Evolutionary conservation across 768 basidiomycete species (phyloP), one percentile per base, ranked within the genome.

Genomic region (Lentinula raphanica): DNA sequence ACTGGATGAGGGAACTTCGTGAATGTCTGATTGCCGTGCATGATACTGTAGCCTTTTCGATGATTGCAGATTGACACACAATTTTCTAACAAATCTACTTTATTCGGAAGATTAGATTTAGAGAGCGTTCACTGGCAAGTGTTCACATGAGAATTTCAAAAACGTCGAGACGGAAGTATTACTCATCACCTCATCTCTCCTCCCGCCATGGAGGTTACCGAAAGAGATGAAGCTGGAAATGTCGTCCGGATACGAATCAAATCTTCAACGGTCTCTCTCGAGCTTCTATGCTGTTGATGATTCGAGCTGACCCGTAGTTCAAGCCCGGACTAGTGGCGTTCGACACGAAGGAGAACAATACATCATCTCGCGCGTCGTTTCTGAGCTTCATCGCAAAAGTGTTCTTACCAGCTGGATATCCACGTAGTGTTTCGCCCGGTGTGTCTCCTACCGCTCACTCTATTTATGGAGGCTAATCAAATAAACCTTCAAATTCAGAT

Each of bases 1-100:
- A 61, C 55, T 90, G 35, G 85, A 86, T 35, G 39, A 27, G 29
- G 29, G 29, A 23, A 21, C 55, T 45, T 48, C 46, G 19, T 48
- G 29, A 48, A 35, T 35, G n/a, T n/a, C 3, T 35, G 13, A 29
- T 21, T 40, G n/a, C 19, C 8, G 19, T 44, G 3, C 15, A 31
- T 28, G 27, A 48, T 48, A 48, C 27, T 5, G 12, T 48, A 28
- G 29, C n/a, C 6, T 31, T 13, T 48, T n/a, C n/a, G n/a, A n/a
- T n/a, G n/a, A n/a, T n/a, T n/a, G n/a, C n/a, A n/a, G n/a, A n/a
- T n/a, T n/a, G n/a, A n/a, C n/a, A n/a, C n/a, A n/a, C n/a, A n/a
- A n/a, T n/a, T n/a, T n/a, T n/a, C n/a, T n/a, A n/a, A n/a, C n/a
- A n/a, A n/a, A n/a, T n/a, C n/a, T n/a, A n/a, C n/a, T n/a, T n/a